These are phyloP conservation scores for Penicillium sp. DNA, from an alignment of 2,329 filamentous ascomycete genomes.

Conservation along the genomic window DNA sequence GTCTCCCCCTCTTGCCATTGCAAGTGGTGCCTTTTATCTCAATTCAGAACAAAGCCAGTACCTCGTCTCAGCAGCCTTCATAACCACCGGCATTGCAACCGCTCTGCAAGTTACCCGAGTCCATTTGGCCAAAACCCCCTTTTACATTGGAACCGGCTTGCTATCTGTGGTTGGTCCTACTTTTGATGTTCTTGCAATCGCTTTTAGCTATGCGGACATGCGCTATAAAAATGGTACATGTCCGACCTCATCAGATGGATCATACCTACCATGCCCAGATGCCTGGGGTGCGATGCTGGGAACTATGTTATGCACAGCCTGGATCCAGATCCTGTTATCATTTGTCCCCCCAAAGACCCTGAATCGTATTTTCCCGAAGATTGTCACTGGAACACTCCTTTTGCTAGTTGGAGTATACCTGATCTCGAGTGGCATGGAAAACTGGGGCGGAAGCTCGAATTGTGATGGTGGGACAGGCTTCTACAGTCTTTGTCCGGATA, in stretches of 20 bases:
- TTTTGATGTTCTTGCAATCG: slow-evolving; percentile 74
- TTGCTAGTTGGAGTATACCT: slow-evolving; percentile 72
- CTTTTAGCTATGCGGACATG: slow-evolving; percentile 74
- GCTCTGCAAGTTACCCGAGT: slow-evolving; percentile 76
- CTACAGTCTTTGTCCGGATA: slow-evolving; percentile 66
- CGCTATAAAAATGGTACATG: slow-evolving; percentile 69
- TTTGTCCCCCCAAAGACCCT: slow-evolving; percentile 70
- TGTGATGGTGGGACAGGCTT: slow-evolving; percentile 60
- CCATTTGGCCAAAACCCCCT: slow-evolving; percentile 70
- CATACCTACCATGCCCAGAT: slow-evolving; percentile 70
- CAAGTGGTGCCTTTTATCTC: slow-evolving; percentile 64
- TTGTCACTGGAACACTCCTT: slow-evolving; percentile 72
- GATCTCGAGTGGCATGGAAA: slow-evolving; percentile 69
- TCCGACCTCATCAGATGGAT: slow-evolving; percentile 60
- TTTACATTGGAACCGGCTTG: slow-evolving; percentile 75
- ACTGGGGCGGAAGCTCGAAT: slow-evolving; percentile 66
- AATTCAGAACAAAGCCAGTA: slow-evolving; percentile 65
- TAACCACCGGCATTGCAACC: slow-evolving; percentile 75
- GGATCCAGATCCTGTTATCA: slow-evolving; percentile 72
- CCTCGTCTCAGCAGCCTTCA: slow-evolving; percentile 74
- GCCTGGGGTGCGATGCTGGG: slow-evolving; percentile 76
- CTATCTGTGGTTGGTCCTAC: slow-evolving; percentile 79
- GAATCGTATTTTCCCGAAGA: slow-evolving; percentile 74
- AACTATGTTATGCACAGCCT: slow-evolving; percentile 64
- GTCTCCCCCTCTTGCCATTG: slow-evolving; percentile 74